These are phyloP conservation scores for Tuber calosporum DNA, from an alignment of 495 filamentous ascomycete species.

Conservation along the genomic window DNA sequence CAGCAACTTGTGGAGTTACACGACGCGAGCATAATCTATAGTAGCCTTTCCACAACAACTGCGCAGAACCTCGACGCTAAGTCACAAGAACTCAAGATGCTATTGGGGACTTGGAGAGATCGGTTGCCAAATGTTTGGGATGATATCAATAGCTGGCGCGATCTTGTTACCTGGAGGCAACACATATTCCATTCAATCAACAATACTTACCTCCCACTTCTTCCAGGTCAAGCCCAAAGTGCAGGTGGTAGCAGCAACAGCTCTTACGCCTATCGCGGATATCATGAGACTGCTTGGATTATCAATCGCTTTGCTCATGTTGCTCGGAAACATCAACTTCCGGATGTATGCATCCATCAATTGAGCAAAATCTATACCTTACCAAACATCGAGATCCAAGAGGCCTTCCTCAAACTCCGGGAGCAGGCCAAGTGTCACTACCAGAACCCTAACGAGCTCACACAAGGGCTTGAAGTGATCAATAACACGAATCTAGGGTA, in stretches of 20 bases:
- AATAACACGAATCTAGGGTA: conserved; percentile 99
- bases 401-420: conserved; percentile 92
- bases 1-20: conserved; percentile 97
- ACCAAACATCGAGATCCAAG: conserved; percentile 98
- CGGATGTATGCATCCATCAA: conserved; percentile 94
- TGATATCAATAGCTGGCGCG: conserved; percentile 98
- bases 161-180: conserved; percentile 96
- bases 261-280: conserved; percentile 92
- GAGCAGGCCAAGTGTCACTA: conserved; percentile 99
- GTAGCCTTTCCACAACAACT: conserved; percentile 76
- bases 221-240: conserved; percentile 72
- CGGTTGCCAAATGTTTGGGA: conserved; percentile 97
- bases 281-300: conserved; percentile 99
- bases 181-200: conserved; percentile 99
- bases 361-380: conserved; percentile 96
- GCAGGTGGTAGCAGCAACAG: conserved; percentile 53
- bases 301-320: conserved; percentile 99
- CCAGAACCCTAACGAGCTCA: conserved; percentile 85
- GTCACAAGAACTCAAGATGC: conserved; percentile 88
- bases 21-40: conserved; percentile 91
- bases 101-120: conserved; percentile 92
- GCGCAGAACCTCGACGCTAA: conserved; percentile 81
- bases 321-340: conserved; percentile 90
- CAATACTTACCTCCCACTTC: conserved; percentile 74
- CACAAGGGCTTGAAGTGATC: conserved; percentile 89